Conservation (phyloP, 257 asterid genomes). For the Handroanthus guayacan region DNA sequence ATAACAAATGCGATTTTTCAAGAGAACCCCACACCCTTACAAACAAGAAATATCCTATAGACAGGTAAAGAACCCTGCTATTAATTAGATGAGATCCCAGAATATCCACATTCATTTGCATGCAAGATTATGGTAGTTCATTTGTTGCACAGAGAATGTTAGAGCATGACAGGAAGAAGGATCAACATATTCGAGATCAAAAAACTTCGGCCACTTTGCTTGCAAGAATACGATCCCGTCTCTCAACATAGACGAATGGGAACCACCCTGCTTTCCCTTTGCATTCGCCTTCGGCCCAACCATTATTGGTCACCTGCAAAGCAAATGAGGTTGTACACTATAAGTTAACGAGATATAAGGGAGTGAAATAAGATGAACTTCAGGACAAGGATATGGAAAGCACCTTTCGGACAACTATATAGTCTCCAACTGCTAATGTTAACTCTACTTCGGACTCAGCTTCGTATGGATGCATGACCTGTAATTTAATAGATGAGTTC, state of each 20-base stretch:
- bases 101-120: background rate
- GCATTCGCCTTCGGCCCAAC: constrained; percentile 92
- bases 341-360: background rate
- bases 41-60: background rate
- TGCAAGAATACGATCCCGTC: constrained; percentile 74
- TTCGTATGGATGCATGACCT: constrained; percentile 75
- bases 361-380: background rate
- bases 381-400: constrained; percentile 10
- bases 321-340: background rate
- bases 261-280: constrained; percentile 81
- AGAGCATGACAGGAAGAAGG: background rate
- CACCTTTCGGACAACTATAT: constrained; percentile 75
- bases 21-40: background rate
- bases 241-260: constrained; percentile 65
- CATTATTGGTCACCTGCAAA: constrained; percentile 66
- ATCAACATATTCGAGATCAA: constrained; percentile 18
- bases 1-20: background rate
- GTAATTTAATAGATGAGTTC: constrained; percentile 18
- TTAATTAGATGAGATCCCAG: background rate
- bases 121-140: background rate
- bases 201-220: constrained; percentile 77
- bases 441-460: constrained; percentile 75
- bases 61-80: background rate
- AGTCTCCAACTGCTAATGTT: constrained; percentile 70
- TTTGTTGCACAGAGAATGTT: background rate